A percentile compares a stretch with the other conserved stretches of the same genome.
Evolutionary conservation across 75 land plant genomes (phyloP).

Genomic region (Selaginella tamariscina): DNA sequence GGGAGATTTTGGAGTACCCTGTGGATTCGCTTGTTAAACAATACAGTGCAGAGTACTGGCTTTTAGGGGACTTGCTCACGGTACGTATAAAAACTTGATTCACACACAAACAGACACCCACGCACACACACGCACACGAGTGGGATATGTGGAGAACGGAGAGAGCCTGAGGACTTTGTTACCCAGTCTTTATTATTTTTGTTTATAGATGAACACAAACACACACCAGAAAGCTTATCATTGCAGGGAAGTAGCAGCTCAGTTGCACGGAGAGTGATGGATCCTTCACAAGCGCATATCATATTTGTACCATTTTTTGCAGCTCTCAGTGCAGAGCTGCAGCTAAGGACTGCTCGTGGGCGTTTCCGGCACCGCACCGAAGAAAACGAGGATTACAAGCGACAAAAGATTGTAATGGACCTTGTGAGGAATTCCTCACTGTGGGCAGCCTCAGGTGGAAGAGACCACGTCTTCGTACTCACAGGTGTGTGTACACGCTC

Average conservation of each 20-base stretch:
- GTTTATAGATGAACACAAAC: too few species aligned
- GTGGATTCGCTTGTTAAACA: conserved; percentile 58
- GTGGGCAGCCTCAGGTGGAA: conserved; percentile 60
- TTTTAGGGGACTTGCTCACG: conserved; percentile 40
- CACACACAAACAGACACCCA: too few species aligned
- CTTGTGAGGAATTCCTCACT: conserved; percentile 36
- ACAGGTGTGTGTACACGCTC: conserved; percentile 34
- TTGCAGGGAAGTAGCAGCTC: conserved; percentile 15
- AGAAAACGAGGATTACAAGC: conserved; percentile 52
- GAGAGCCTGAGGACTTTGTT: conserved; percentile 7
- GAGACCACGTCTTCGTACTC: conserved; percentile 79
- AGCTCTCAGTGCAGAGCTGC: conserved; percentile 71
- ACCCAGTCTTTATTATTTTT: too few species aligned
- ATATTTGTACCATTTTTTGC: conserved; percentile 84
- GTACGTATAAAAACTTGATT: too few species aligned
- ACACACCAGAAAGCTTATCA: too few species aligned
- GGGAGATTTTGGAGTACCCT: conserved; percentile 41
- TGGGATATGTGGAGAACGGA: too few species aligned
- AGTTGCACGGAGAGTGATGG: conserved; percentile 38
- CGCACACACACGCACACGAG: too few species aligned
- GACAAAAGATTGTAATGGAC: conserved; percentile 61
- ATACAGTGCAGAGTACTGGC: conserved; percentile 89
- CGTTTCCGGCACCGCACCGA: conserved; percentile 40
- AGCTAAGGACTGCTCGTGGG: conserved; percentile 43
- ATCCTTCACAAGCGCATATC: conserved; percentile 42